phyloP scores from a whole-genome alignment of 345 rosid species.

The Pistacia integerrima region DNA sequence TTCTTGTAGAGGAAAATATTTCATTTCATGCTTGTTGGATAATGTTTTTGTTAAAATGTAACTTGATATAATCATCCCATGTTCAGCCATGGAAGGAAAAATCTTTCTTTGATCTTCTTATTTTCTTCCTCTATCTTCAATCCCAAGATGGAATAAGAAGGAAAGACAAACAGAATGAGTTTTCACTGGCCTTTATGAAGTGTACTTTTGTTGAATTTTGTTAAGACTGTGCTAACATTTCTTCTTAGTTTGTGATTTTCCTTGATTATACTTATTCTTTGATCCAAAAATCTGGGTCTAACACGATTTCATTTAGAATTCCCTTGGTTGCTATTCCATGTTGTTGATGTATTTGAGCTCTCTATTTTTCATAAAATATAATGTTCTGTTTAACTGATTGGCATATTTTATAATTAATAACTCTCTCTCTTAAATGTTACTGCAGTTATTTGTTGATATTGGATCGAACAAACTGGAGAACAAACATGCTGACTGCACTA shows the following conservation, averaged over 20 bases:
- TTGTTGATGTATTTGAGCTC: not conserved
- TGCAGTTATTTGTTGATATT: slow-evolving; percentile 79
- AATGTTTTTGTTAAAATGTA: not conserved
- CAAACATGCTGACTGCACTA: slow-evolving; percentile 88
- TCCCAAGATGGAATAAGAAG: not conserved
- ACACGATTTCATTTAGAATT: not conserved
- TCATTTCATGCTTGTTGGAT: not conserved
- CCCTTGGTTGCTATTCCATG: not conserved
- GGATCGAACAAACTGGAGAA: slow-evolving; percentile 95
- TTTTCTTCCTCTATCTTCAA: not conserved
- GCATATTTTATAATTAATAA: not conserved
- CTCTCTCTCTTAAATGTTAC: slow-evolving; percentile 8
- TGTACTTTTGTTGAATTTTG: not conserved
- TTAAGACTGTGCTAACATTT: not conserved
- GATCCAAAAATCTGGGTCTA: not conserved
- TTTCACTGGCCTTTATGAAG: not conserved
- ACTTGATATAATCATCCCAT: not conserved
- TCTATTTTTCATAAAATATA: not conserved
- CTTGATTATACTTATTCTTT: not conserved
- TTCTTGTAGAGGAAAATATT: not conserved
- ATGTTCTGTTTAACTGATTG: not conserved
- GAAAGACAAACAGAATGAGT: not conserved
- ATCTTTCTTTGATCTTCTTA: not conserved
- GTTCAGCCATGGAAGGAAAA: not conserved
- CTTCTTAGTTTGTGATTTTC: not conserved